Conservation (phyloP, 2,329 filamentous ascomycete species). For the Thielaviopsis populi region DNA sequence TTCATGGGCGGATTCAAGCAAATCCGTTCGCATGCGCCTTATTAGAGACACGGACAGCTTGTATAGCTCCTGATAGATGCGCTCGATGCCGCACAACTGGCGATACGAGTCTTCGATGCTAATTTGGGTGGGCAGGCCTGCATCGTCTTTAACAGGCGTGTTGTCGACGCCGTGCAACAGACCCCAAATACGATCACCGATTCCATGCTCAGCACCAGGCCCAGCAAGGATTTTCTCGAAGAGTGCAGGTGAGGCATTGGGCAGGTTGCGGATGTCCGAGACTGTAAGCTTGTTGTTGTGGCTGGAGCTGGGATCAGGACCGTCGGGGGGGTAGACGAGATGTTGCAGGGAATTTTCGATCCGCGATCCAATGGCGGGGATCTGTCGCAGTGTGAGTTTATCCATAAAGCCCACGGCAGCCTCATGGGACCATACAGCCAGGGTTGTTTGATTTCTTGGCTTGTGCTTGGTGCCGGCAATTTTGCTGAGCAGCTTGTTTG, state of each 20-base stretch:
- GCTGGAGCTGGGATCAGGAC: not conserved
- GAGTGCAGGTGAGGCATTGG: conserved; percentile 44
- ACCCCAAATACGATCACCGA: conserved; percentile 59
- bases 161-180: conserved; percentile 70
- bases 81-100: conserved; percentile 42
- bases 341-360: conserved; percentile 37
- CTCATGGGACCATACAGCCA: conserved; percentile 49
- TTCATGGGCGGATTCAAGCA: conserved; percentile 37
- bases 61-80: conserved; percentile 53
- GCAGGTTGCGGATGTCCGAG: conserved; percentile 26
- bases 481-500: conserved; percentile 75
- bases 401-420: conserved; percentile 58
- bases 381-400: conserved; percentile 55
- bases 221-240: conserved; percentile 58
- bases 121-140: conserved; percentile 67
- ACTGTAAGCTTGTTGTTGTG: not conserved
- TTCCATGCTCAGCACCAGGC: conserved; percentile 53
- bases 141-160: conserved; percentile 55
- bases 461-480: conserved; percentile 74
- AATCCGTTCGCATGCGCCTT: conserved; percentile 62
- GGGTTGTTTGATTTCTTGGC: conserved; percentile 71
- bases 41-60: conserved; percentile 56
- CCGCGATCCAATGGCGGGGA: conserved; percentile 77
- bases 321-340: conserved; percentile 17
- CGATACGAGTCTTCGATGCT: conserved; percentile 89